Conservation (phyloP, 768 basidiomycete genomes). For the Pisolithus marmoratus region DNA sequence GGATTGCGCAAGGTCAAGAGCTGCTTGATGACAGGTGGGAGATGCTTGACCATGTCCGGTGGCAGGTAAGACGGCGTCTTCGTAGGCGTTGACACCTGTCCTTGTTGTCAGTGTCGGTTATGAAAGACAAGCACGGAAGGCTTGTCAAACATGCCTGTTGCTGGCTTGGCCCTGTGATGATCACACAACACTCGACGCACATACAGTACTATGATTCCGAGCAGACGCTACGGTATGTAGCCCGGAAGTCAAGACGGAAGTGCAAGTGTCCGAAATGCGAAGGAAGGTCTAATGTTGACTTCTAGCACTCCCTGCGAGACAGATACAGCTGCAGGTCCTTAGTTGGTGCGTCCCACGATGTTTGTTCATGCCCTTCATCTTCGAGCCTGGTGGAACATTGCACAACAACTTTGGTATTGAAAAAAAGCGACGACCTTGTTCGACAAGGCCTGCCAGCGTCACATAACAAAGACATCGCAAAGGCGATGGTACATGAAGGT, state of each 20-base stretch:
- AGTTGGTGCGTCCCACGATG: too few relatives aligned
- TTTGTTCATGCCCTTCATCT: too few relatives aligned
- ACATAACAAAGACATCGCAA: not conserved
- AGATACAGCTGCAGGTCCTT: too few relatives aligned
- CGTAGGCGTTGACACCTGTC: not conserved
- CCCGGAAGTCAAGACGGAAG: too few relatives aligned
- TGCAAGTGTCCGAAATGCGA: too few relatives aligned
- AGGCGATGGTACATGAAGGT: not conserved
- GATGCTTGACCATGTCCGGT: conserved; percentile 33
- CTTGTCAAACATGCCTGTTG: too few relatives aligned
- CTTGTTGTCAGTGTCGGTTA: not conserved
- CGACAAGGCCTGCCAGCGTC: conserved; percentile 2
- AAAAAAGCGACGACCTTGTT: not conserved
- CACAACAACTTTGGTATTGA: not conserved
- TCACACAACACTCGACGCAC: too few relatives aligned
- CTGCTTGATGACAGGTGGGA: conserved; percentile 68
- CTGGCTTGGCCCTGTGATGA: too few relatives aligned
- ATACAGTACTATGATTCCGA: too few relatives aligned
- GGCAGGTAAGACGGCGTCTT: conserved; percentile 1
- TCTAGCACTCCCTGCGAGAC: too few relatives aligned
- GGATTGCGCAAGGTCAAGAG: conserved; percentile 65
- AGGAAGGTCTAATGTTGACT: too few relatives aligned
- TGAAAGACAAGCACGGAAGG: not conserved
- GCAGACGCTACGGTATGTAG: too few relatives aligned
- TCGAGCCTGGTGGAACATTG: not conserved